Base-by-base conservation (phyloP, 164 flowering plant genomes). In the Pachysandra terminalis region DNA sequence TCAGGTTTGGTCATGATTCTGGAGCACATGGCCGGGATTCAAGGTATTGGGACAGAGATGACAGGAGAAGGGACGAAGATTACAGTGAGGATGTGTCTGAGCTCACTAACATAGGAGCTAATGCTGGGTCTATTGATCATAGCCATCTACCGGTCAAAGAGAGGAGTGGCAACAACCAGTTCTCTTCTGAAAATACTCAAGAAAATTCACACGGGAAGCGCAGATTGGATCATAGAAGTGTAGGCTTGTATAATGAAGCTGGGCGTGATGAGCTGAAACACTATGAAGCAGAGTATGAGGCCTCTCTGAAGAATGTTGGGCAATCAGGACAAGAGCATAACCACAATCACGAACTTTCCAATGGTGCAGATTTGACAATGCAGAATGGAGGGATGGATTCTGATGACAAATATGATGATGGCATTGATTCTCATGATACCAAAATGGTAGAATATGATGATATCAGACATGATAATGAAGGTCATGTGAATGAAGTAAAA, bases 11-110 rank as follows among this genome's bases (percentile, higher is more conserved):
- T 21, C 81, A 75, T 28, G 97, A 90, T 65, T 88, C 91, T 10
- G 81, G 68, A 10, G 56, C 51, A 0, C 88, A 81, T 80, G 96
- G 90, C 3, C 80, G 98, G 55, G 98, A 96, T 74, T 96, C 99
- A 12, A 81, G 98, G 75, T 83, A 96, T 75, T 93, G 99, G 98
- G 98, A 96, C 75, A 79, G 73, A 71, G 99, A 93, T 83, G 99
- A 96, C 73, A 82, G 97, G 80, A 86, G 97, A 77, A 88, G 98
- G 77, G 98, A 96, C 80, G 86, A 79, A 37, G 97, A 87, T 72
- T 96, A 93, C 70, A 72, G 75, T 74, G 99, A 86, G 77, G 90
- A 87, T 71, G 79, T 63, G n/a, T 76, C 78, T 28, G 88, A 85
- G 45, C 71, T 74, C 53, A 35, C 53, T 64, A 71, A 26, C 27